These are phyloP conservation scores for Penicillium sp. DNA, from an alignment of 2,329 filamentous ascomycete genomes.

Conservation along the genomic window DNA sequence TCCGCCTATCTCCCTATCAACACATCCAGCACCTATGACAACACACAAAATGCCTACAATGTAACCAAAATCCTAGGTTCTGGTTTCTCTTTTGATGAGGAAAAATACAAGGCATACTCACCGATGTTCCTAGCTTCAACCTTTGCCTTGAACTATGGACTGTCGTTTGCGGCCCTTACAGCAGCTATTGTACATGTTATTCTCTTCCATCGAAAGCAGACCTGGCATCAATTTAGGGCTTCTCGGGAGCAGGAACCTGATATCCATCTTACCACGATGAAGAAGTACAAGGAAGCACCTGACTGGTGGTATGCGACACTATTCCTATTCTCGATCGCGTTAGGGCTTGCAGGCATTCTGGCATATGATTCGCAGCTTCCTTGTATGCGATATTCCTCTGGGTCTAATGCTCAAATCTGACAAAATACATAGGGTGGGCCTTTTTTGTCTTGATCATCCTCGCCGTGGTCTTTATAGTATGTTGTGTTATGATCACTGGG, in stretches of 20 bases:
- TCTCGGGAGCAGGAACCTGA: constrained; percentile 44
- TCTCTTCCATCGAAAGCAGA: constrained; percentile 36
- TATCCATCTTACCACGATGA: constrained; percentile 65
- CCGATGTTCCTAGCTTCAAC: constrained; percentile 40
- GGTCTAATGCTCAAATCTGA: constrained; percentile 1
- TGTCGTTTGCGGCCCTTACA: constrained; percentile 40
- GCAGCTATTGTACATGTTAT: constrained; percentile 34
- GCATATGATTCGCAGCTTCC: constrained; percentile 23
- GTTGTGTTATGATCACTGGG: neutral
- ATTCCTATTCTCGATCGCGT: constrained; percentile 32
- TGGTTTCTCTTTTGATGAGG: constrained; percentile 33
- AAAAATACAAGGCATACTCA: constrained; percentile 38
- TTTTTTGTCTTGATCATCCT: constrained; percentile 26
- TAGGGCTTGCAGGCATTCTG: constrained; percentile 32
- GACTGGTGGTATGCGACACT: constrained; percentile 58
- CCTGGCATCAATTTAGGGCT: constrained; percentile 33
- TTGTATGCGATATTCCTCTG: constrained; percentile 11
- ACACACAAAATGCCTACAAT: constrained; percentile 36
- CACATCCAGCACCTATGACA: constrained; percentile 37
- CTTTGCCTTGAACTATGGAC: constrained; percentile 38
- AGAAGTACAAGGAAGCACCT: constrained; percentile 50
- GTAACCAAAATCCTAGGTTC: constrained; percentile 32
- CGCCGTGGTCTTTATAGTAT: constrained; percentile 22
- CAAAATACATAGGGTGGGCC: constrained; percentile 18
- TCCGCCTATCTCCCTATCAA: constrained; percentile 39